Conservation (phyloP, 108 stramenopile genomes). For the Fistulifera pelliculosa region DNA sequence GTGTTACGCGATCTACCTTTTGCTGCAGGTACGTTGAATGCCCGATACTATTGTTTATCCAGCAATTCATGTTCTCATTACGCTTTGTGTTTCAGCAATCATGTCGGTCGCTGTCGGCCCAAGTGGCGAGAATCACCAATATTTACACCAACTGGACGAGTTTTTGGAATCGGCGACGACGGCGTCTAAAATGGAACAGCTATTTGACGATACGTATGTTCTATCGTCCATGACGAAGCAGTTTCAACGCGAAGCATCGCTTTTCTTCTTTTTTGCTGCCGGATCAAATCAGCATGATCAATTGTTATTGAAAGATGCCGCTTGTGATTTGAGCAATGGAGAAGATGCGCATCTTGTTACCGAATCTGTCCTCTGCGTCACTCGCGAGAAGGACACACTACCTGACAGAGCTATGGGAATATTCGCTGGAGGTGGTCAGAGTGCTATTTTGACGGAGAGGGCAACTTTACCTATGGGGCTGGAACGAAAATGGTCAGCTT, state of each 20-base stretch:
- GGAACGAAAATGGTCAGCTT: conserved; percentile 70
- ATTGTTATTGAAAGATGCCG: conserved; percentile 23
- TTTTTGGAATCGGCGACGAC: conserved; percentile 35
- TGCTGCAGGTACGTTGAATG: conserved; percentile 44
- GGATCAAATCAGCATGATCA: conserved; percentile 84
- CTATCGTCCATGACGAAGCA: conserved; percentile 48
- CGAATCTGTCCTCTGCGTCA: conserved; percentile 47
- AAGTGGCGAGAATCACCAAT: conserved; percentile 51
- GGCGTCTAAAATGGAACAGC: conserved; percentile 11
- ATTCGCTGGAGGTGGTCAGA: conserved; percentile 74
- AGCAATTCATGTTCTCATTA: no score
- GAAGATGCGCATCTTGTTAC: conserved; percentile 51
- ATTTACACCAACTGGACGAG: conserved; percentile 41
- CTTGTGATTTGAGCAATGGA: conserved; percentile 18
- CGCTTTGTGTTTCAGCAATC: no score
- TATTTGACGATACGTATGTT: conserved; percentile 24
- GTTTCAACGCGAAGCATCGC: conserved; percentile 33
- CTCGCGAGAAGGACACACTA: conserved; percentile 3
- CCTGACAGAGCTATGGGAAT: conserved; percentile 23
- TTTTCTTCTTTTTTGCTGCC: conserved; percentile 60
- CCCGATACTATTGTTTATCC: no score
- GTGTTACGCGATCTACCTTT: conserved; percentile 46
- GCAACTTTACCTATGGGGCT: conserved; percentile 71
- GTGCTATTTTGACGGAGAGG: conserved; percentile 56
- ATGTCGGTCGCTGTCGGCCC: conserved; percentile 64